Conservation (phyloP, 116 monocot genomes). For the Iris pallida region DNA sequence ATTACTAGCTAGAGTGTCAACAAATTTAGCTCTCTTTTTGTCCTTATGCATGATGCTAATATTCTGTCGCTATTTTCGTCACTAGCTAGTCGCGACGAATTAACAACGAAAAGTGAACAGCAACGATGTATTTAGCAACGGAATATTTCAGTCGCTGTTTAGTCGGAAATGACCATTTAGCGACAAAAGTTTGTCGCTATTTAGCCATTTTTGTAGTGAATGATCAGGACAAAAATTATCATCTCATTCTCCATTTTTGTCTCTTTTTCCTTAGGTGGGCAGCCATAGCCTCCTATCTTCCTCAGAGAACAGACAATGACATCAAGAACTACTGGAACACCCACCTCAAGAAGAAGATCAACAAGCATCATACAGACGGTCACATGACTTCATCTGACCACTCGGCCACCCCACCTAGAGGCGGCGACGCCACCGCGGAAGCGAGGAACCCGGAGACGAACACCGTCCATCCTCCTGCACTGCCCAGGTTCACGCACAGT, state of each 20-base stretch:
- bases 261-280: slow-evolving; percentile 49
- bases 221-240: no score
- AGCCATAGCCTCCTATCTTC: slow-evolving; percentile 70
- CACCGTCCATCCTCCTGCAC: background rate
- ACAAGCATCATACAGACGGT: slow-evolving; percentile 11
- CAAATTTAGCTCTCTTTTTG: background rate
- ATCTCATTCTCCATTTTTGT: background rate
- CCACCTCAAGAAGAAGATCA: slow-evolving; percentile 73
- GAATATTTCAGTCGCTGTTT: no score
- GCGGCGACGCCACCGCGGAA: background rate
- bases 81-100: background rate
- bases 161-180: no score
- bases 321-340: slow-evolving; percentile 86
- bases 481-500: no score
- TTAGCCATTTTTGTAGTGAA: no score
- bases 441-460: background rate
- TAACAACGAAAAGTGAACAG: background rate
- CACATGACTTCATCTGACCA: background rate
- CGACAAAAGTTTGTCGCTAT: no score
- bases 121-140: no score
- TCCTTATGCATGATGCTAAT: background rate
- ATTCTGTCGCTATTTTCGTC: background rate
- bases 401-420: slow-evolving; percentile 5
- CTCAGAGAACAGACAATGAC: slow-evolving; percentile 66
- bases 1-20: background rate